Percentiles rank a stretch among this genome's conserved stretches.
Conservation (phyloP, 345 rosid species). For the Eucalyptus sp. region DNA sequence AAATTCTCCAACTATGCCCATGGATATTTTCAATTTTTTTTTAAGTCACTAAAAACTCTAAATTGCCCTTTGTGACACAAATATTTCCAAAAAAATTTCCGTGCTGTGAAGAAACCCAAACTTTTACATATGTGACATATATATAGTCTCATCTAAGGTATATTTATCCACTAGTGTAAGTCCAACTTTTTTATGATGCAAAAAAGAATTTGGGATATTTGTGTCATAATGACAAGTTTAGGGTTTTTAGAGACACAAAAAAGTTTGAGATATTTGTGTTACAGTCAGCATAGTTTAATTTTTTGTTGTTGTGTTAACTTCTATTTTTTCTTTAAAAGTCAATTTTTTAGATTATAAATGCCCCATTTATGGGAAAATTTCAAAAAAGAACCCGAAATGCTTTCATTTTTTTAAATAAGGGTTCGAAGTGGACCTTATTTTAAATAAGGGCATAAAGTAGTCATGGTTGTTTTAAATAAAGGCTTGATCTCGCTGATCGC, state of each 20-base stretch:
- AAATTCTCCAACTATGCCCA: neutral
- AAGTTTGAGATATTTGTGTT: neutral
- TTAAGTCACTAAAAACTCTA: too few species aligned
- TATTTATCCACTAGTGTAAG: too few species aligned
- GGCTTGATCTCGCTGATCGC: rapidly evolving
- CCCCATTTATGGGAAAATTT: neutral
- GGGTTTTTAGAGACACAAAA: too few species aligned
- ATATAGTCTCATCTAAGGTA: too few species aligned
- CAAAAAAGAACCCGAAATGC: rapidly evolving
- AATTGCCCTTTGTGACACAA: neutral
- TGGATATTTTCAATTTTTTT: too few species aligned
- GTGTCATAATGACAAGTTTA: too few species aligned
- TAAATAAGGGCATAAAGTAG: too few species aligned
- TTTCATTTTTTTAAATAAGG: rapidly evolving
- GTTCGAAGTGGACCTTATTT: rapidly evolving
- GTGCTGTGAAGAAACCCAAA: rapidly evolving
- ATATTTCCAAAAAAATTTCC: neutral
- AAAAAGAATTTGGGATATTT: too few species aligned
- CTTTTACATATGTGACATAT: neutral
- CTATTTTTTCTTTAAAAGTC: neutral
- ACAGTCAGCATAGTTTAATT: rapidly evolving
- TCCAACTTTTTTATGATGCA: too few species aligned
- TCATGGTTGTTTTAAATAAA: too few species aligned
- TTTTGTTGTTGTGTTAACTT: too few species aligned
- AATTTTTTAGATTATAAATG: neutral